Evolutionary conservation across 75 land plant species (phyloP).

Genomic region (Adiantum capillusveneris): DNA sequence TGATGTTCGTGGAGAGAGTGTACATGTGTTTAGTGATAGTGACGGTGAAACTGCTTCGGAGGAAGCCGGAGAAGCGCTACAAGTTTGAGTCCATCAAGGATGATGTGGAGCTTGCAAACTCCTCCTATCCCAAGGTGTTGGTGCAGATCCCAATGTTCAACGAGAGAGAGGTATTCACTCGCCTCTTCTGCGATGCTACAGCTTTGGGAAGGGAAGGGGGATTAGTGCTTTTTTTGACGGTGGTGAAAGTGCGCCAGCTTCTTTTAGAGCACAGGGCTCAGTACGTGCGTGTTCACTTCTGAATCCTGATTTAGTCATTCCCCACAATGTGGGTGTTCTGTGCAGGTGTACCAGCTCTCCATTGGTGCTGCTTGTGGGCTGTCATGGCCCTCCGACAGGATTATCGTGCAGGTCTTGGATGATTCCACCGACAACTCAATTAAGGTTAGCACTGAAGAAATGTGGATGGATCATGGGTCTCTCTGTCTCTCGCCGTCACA

Average conservation of each 20-base stretch:
- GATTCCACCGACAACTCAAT: conserved; percentile 71
- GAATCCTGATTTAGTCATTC: too few relatives aligned
- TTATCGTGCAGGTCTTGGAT: conserved; percentile 74
- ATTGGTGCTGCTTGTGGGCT: conserved; percentile 84
- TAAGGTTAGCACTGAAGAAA: conserved; percentile 47
- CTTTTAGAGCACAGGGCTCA: too few relatives aligned
- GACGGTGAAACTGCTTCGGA: conserved; percentile 45
- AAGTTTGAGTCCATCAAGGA: conserved; percentile 67
- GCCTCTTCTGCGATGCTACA: too few relatives aligned
- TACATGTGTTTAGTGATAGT: conserved; percentile 58
- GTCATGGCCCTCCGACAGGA: conserved; percentile 68
- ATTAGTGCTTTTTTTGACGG: too few relatives aligned
- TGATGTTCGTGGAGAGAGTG: conserved; percentile 75
- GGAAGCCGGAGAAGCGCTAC: conserved; percentile 51
- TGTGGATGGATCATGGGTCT: too few relatives aligned
- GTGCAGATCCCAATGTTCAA: conserved; percentile 80
- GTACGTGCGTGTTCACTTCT: too few relatives aligned
- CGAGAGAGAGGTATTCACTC: conserved; percentile 60
- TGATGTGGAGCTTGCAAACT: conserved; percentile 23
- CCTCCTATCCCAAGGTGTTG: conserved; percentile 66
- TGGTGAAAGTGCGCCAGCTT: too few relatives aligned
- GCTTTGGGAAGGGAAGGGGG: too few relatives aligned
- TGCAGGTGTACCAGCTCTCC: conserved; percentile 82
- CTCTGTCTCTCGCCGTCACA: too few relatives aligned
- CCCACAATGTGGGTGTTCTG: too few relatives aligned